Conservation (phyloP, 176 grass and related monocot species). For the Puccinellia tenuiflora region DNA sequence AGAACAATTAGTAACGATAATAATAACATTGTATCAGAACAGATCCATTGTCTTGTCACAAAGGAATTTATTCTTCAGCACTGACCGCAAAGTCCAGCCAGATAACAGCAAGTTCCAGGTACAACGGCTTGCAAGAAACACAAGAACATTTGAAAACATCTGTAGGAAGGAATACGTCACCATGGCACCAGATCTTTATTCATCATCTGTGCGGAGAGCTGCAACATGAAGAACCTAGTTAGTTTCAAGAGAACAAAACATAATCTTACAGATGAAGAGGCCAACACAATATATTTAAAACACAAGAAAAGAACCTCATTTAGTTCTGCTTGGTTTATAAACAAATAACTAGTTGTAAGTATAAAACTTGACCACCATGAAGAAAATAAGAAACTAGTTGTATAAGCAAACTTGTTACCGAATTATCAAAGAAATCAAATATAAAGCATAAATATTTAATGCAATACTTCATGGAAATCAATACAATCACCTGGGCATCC, state of each 20-base stretch:
- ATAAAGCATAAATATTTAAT: not conserved
- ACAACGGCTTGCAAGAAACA: slow-evolving; percentile 7
- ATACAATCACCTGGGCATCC: not conserved
- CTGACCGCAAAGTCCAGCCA: slow-evolving; percentile 25
- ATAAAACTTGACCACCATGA: not conserved
- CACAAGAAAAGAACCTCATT: not conserved
- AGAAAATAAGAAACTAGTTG: not conserved
- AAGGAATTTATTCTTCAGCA: slow-evolving; percentile 36
- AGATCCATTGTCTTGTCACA: slow-evolving; percentile 17
- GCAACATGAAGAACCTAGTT: slow-evolving; percentile 9
- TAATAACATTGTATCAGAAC: slow-evolving; percentile 12
- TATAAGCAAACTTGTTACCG: not conserved
- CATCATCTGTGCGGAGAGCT: slow-evolving; percentile 51
- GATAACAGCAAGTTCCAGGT: slow-evolving; percentile 21
- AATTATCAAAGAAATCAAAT: not conserved
- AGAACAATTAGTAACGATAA: not conserved
- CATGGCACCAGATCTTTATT: slow-evolving; percentile 25
- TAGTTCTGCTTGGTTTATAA: not conserved
- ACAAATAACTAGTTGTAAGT: not conserved
- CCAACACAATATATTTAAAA: not conserved
- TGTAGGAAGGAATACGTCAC: slow-evolving; percentile 18
- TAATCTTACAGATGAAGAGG: not conserved
- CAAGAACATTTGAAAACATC: slow-evolving; percentile 14
- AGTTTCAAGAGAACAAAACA: slow-evolving; percentile 5
- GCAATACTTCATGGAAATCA: not conserved